A percentile compares a stretch with the other conserved stretches of the same genome.
Evolutionary conservation across 345 rosid genomes (phyloP).

Genomic region (Populus nigra): DNA sequence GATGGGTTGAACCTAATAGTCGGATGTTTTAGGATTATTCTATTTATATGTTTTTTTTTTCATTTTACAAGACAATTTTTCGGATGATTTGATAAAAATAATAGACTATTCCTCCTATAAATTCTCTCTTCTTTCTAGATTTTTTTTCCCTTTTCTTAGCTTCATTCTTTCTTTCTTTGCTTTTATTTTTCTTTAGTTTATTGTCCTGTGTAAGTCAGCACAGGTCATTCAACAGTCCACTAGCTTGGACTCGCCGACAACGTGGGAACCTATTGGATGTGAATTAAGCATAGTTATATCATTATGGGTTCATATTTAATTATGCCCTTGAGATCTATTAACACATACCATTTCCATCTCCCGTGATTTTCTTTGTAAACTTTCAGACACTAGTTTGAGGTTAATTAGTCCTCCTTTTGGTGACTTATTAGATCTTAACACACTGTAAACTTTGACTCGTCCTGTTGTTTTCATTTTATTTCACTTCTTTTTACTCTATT

Average conservation of each 20-base stretch:
- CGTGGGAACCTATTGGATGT: constrained; percentile 69
- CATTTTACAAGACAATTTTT: no score
- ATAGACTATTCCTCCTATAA: no score
- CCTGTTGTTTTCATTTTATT: neutral
- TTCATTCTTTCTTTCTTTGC: no score
- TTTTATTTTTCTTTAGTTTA: no score
- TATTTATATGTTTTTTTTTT: no score
- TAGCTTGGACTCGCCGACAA: constrained; percentile 61
- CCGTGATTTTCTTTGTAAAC: constrained; percentile 41
- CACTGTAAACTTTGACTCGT: constrained; percentile 45
- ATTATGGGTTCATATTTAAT: constrained; percentile 38
- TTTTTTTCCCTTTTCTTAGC: fast-evolving
- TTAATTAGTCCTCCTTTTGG: constrained; percentile 81
- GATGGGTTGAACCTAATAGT: fast-evolving
- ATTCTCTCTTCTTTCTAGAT: no score
- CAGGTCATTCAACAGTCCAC: constrained; percentile 80
- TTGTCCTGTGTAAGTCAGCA: constrained; percentile 33
- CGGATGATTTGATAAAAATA: no score
- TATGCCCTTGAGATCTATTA: constrained; percentile 10
- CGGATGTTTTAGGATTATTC: no score
- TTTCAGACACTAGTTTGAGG: constrained; percentile 67
- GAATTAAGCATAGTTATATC: constrained; percentile 74
- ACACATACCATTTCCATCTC: neutral
- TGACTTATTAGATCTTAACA: constrained; percentile 78
- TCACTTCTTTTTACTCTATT: neutral